These are phyloP conservation scores for Phialemoniopsis sp. DNA, from an alignment of 2,329 filamentous ascomycete genomes.

Conservation along the genomic window DNA sequence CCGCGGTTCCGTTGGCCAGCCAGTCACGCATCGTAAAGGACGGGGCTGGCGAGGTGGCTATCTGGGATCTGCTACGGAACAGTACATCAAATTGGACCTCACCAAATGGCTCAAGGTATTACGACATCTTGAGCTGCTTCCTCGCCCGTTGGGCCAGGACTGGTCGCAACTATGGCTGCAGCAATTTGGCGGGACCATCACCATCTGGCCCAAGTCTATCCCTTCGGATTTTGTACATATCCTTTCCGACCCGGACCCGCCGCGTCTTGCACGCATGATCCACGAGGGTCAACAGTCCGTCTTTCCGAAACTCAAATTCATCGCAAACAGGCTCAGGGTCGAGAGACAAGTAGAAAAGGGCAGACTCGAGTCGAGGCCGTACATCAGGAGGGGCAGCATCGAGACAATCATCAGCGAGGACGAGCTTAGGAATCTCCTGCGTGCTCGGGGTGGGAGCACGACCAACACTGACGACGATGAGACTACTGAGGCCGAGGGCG, in stretches of 20 bases:
- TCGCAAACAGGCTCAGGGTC: slow-evolving; percentile 80
- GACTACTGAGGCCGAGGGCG: too few relatives aligned
- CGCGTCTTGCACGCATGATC: slow-evolving; percentile 80
- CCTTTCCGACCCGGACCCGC: slow-evolving; percentile 73
- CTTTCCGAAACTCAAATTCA: slow-evolving; percentile 89
- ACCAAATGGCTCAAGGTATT: slow-evolving; percentile 98
- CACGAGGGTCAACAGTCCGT: slow-evolving; percentile 83
- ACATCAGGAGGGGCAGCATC: slow-evolving; percentile 45
- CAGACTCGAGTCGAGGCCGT: slow-evolving; percentile 46
- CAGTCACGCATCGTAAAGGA: slow-evolving; percentile 89
- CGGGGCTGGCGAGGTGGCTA: slow-evolving; percentile 96
- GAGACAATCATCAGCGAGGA: slow-evolving; percentile 60
- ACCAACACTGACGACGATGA: slow-evolving; percentile 6
- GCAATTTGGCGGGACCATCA: slow-evolving; percentile 89
- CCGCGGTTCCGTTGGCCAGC: slow-evolving; percentile 83
- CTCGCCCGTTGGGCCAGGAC: slow-evolving; percentile 86
- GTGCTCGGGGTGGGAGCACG: slow-evolving; percentile 10
- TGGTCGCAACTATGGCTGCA: slow-evolving; percentile 98
- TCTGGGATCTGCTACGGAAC: slow-evolving; percentile 84
- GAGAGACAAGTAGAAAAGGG: slow-evolving; percentile 66
- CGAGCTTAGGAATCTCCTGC: slow-evolving; percentile 47
- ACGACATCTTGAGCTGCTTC: slow-evolving; percentile 85
- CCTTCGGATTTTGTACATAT: slow-evolving; percentile 82
- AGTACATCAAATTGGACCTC: slow-evolving; percentile 93
- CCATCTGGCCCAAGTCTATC: slow-evolving; percentile 86